Base-by-base conservation (phyloP, 371 early-diverging fungal genomes). In the Syncephalastrum sp. region DNA sequence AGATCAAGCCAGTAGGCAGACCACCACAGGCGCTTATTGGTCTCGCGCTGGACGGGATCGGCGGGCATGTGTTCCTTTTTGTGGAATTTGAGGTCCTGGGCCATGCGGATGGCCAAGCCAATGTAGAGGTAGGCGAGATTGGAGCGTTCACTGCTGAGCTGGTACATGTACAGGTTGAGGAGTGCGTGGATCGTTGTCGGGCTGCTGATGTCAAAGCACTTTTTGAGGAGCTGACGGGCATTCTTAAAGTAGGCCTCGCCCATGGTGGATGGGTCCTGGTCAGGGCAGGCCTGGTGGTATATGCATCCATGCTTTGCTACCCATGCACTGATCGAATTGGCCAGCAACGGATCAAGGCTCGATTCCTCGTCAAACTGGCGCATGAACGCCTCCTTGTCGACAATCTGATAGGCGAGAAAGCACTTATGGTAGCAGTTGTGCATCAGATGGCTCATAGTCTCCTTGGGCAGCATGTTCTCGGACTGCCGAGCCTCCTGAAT, bases 21-120 rank as follows among this genome's bases (percentile, higher is more conserved):
- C 84, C 84, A 85, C 85, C 85, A 85, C 17, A 85, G 61, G 4
- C 80, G 75, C 55, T 82, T 82, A 50, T 79, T 81, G 19, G 74
- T 72, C 64, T 85, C 82, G 16, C 77, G 65, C 50, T 82, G 81
- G 16, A 71, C 68, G 12, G 72, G 61, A 53, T 81, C 79, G 45
- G 71, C 68, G 10, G 77, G 68, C 71, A 76, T 70, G 53, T 73
- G 71, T 13, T 70, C 70, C 56, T 77, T 77, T 46, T 79, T 76
- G 59, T 85, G 82, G 14, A 81, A 75, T 48, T 81, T 81, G 27
- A 85, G 70, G 63, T 82, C 85, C 59, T 85, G 85, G 2, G 85
- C 85, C 85, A 85, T 85, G 13, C 85, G 79, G 42, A 82, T 82
- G 0, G 83, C 85, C 47, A 85, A 62, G 19, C 85, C 83, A 49